Evolutionary conservation across 208 protist genomes (phyloP).

Genomic region (Entamoeba moshkovskii): DNA sequence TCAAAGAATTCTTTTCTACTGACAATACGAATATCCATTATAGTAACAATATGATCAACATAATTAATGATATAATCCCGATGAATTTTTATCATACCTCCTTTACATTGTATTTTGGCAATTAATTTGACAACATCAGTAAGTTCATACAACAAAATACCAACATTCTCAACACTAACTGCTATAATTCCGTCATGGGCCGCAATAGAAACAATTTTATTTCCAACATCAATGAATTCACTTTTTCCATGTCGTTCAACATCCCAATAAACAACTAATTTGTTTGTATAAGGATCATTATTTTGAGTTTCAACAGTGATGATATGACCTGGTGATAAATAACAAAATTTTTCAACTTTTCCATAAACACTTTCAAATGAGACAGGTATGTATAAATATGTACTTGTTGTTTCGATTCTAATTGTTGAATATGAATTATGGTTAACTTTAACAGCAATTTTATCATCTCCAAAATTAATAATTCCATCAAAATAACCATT

Average conservation of each 20-base stretch:
- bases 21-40: neutral
- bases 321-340: neutral
- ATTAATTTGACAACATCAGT: neutral
- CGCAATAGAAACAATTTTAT: neutral
- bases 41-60: neutral
- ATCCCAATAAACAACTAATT: neutral
- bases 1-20: neutral
- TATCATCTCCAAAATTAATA: neutral
- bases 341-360: neutral
- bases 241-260: neutral
- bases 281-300: neutral
- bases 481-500: neutral
- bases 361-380: constrained; percentile 5
- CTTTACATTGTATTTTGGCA: neutral
- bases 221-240: neutral
- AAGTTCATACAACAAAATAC: neutral
- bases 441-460: neutral
- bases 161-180: neutral
- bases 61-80: neutral
- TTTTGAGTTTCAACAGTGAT: neutral
- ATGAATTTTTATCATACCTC: neutral
- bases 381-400: neutral
- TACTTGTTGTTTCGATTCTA: neutral
- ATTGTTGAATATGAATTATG: neutral
- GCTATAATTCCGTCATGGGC: neutral